Base-by-base conservation (phyloP, 306 rosid species). In the Trifolium pratense region DNA sequence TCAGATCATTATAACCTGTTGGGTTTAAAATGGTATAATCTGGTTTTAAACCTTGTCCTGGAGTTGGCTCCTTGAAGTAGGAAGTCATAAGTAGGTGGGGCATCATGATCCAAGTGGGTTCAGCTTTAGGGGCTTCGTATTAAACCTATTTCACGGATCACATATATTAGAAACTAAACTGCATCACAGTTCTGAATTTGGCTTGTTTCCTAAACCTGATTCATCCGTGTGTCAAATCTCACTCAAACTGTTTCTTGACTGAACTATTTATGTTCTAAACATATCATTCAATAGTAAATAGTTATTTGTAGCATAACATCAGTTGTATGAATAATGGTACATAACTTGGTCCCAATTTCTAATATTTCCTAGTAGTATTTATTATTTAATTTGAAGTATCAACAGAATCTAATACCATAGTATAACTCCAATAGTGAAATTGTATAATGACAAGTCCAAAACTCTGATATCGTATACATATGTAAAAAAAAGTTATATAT, bases 171-270 rank as follows among this genome's bases (percentile, higher is more conserved):
- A 52, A 61, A 26, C 48, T 63, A 42, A 75, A 61, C 63, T 37
- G 21, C 25, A 43, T 48, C 18, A 36, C 0, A 32, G 26, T 53
- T 79, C 53, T 67, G 37, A 12, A 26, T 62, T 69, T 74, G 11
- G 26, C 9, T 61, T 69, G 71, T 67, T 74, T 49, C 51, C 5
- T 5, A 2, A 1, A 23, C 20, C 21, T 42, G 53, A 21, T 65
- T 49, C 34, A 11, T 60, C 60, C 56, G 51, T 32, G 39, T 68
- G 68, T 49, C 62, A 53, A 70, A 71, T 66, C 51, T 53, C 37
- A 39, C 21, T 40, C 4, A 6, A 12, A 70, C 29, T 4, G 20
- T 5, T 39, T 17, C 65, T 25, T 23, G 49, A 29, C 71, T 58
- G 65, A 40, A 66, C 64, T 25, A n/a, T n/a, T n/a, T n/a, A n/a